These are phyloP conservation scores for Capniomyces stellatus DNA, from an alignment of 371 early-diverging fungal genomes.

Conservation along the genomic window DNA sequence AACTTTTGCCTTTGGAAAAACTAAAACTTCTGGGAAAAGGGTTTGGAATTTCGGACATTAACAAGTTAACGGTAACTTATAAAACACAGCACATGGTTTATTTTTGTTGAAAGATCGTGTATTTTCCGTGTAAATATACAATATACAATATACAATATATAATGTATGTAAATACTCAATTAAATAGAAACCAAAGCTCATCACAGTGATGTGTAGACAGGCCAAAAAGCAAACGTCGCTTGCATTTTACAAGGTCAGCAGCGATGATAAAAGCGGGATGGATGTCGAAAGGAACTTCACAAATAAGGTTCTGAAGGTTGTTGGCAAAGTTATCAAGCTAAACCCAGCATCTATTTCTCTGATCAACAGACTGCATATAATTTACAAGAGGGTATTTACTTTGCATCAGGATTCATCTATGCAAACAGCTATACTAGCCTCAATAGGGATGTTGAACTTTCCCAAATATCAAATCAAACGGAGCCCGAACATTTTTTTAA, in stretches of 20 bases:
- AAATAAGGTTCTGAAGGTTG: background rate
- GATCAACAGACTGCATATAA: background rate
- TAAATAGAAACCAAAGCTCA: background rate
- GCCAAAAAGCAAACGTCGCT: background rate
- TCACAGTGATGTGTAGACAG: background rate
- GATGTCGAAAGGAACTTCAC: background rate
- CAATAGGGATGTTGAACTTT: background rate
- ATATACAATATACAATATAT: background rate
- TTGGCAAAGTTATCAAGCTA: background rate
- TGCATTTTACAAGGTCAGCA: background rate
- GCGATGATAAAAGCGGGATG: background rate
- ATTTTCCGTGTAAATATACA: background rate
- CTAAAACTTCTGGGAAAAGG: background rate
- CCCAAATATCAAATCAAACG: background rate
- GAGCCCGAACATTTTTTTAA: background rate
- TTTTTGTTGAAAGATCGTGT: background rate
- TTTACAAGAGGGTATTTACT: background rate
- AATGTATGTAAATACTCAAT: background rate
- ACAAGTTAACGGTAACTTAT: background rate
- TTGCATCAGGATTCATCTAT: background rate
- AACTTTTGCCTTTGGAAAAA: background rate
- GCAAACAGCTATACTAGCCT: background rate
- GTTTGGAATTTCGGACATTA: background rate
- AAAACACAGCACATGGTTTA: background rate
- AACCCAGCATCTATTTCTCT: background rate